A percentile compares a stretch with the other conserved stretches of the same genome.
These are phyloP conservation scores for Globisporangium solare DNA, from an alignment of 352 stramenopile genomes.

Conservation along the genomic window DNA sequence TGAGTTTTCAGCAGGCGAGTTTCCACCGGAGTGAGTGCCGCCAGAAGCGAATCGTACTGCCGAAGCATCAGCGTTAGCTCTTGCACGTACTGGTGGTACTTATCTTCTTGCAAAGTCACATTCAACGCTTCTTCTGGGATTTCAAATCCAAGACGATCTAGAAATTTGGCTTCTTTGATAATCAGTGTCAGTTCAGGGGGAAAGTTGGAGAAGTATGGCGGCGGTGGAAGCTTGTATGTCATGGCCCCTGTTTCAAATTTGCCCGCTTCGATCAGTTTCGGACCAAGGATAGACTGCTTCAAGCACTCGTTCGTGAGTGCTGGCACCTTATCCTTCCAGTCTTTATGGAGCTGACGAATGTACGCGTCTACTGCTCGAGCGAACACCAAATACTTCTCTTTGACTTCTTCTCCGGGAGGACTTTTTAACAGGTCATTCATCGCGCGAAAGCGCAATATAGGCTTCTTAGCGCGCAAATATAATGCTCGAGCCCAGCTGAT, in stretches of 20 bases:
- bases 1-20: constrained; percentile 85
- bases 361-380: constrained; percentile 90
- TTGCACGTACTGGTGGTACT: constrained; percentile 94
- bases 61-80: constrained; percentile 89
- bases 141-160: constrained; percentile 94
- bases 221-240: constrained; percentile 80
- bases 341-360: constrained; percentile 89
- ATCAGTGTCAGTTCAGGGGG: constrained; percentile 90
- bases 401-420: constrained; percentile 89
- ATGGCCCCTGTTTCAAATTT: constrained; percentile 75
- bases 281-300: constrained; percentile 90
- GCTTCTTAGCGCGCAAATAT: constrained; percentile 92
- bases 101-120: constrained; percentile 95
- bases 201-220: constrained; percentile 94
- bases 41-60: constrained; percentile 87
- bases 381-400: constrained; percentile 95
- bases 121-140: constrained; percentile 94
- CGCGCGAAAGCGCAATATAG: constrained; percentile 92
- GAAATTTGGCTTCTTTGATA: constrained; percentile 95
- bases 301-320: constrained; percentile 90
- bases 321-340: constrained; percentile 90
- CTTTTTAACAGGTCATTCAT: constrained; percentile 92
- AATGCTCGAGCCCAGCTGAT: constrained; percentile 81
- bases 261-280: constrained; percentile 67
- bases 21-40: constrained; percentile 86